Evolutionary conservation across 768 basidiomycete genomes (phyloP).

Genomic region (Suillus subluteus): DNA sequence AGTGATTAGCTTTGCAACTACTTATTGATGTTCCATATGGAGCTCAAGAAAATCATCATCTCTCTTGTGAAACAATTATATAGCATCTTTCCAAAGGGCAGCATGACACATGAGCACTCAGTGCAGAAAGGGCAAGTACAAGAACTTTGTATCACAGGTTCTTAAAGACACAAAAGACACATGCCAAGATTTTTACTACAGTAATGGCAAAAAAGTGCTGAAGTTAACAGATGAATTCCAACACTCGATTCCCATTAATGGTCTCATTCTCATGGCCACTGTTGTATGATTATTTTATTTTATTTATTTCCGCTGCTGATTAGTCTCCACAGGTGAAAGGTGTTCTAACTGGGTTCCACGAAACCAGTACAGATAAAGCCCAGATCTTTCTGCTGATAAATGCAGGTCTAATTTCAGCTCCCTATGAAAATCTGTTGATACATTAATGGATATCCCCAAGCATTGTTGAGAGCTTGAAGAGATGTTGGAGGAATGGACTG

Average conservation of each 20-base stretch:
- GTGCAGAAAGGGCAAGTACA: conserved; percentile 5
- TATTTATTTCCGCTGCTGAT: background rate
- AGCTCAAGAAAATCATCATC: background rate
- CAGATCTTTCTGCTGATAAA: background rate
- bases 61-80: background rate
- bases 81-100: background rate
- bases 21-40: background rate
- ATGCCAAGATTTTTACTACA: background rate
- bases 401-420: background rate
- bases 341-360: background rate
- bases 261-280: background rate
- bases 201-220: background rate
- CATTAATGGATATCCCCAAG: background rate
- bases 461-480: background rate
- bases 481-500: background rate
- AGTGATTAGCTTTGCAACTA: background rate
- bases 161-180: background rate
- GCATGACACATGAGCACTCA: background rate
- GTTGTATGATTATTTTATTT: background rate
- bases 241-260: background rate
- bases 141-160: conserved; percentile 11
- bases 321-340: background rate
- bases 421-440: background rate
- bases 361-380: background rate
- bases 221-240: conserved; percentile 14